phyloP scores from a whole-genome alignment of 805 yeast species.

The Saccharomycopsis lassenensis region DNA sequence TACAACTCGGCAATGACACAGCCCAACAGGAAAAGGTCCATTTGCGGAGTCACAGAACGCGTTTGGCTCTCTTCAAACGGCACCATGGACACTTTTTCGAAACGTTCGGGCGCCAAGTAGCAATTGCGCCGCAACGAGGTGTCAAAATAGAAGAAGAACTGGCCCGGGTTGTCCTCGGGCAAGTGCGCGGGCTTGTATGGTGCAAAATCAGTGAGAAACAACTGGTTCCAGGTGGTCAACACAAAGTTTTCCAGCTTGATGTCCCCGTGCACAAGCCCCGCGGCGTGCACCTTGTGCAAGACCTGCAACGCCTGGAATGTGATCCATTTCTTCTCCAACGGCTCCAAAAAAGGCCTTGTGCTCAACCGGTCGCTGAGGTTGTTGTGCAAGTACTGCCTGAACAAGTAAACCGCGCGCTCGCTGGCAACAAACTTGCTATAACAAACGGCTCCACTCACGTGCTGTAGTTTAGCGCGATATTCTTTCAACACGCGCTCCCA shows the following conservation, averaged over 20 bases:
- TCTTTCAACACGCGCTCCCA: slow-evolving; percentile 25
- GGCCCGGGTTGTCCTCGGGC: slow-evolving; percentile 91
- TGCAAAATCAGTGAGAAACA: slow-evolving; percentile 73
- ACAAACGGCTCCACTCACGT: slow-evolving; percentile 54
- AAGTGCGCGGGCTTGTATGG: slow-evolving; percentile 71
- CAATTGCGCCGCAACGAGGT: slow-evolving; percentile 80
- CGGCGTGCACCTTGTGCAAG: slow-evolving; percentile 50
- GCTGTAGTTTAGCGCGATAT: slow-evolving; percentile 31
- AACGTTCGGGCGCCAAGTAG: slow-evolving; percentile 91
- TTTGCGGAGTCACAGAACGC: slow-evolving; percentile 30
- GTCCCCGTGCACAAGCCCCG: slow-evolving; percentile 73
- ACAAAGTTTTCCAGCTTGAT: slow-evolving; percentile 82
- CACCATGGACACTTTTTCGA: slow-evolving; percentile 23
- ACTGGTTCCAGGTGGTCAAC: slow-evolving; percentile 85
- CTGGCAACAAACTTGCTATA: slow-evolving; percentile 72
- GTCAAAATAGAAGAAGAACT: slow-evolving; percentile 85
- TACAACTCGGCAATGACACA: slow-evolving; percentile 88
- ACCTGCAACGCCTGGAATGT: slow-evolving; percentile 68
- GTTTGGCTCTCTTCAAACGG: slow-evolving; percentile 18
- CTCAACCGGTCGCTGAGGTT: slow-evolving; percentile 83
- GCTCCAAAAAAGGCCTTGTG: slow-evolving; percentile 76
- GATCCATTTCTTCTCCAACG: slow-evolving; percentile 74
- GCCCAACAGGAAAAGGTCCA: slow-evolving; percentile 78
- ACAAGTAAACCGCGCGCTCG: slow-evolving; percentile 81
- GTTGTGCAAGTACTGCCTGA: slow-evolving; percentile 69